Base-by-base conservation (phyloP, 306 rosid genomes). In the Cucurbita ficifolia region DNA sequence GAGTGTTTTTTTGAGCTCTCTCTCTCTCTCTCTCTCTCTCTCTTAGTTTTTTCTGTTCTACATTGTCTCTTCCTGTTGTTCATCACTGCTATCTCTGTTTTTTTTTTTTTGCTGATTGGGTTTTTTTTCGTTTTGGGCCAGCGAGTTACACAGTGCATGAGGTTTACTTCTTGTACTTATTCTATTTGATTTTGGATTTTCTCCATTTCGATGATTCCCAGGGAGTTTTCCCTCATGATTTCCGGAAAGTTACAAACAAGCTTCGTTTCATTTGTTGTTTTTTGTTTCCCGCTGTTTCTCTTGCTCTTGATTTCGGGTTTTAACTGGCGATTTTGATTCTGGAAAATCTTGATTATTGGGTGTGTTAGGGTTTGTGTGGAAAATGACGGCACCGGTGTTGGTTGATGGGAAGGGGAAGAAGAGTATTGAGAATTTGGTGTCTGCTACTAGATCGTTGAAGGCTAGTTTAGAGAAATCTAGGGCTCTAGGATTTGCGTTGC, bases 391-490 rank as follows among this genome's bases (percentile, higher is more conserved):
- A 72, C 77, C 89, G 61, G 81, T 76, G 70, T 78, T 87, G 49
- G 76, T 50, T 64, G 82, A 79, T 71, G 82, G 57, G 61, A 73
- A 57, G 21, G 42, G 42, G 73, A 46, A 69, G 40, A 29, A 48
- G 71, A 60, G 82, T 61, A 60, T 89, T 65, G 88, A 85, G 80
- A 84, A 75, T 52, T 84, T 91, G 88, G 76, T 81, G 69, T 83
- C 85, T 73, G 97, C 93, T 62, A 83, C 80, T 64, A 86, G 83
- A 76, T 88, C 97, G 5, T 76, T 95, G 90, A 95, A 87, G 83
- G 79, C 82, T 33, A 85, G 91, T 78, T 83, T 95, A 75, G 97
- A 89, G 78, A 95, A 95, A 81, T 89, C 97, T 17, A 88, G 85
- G 78, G 72, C 79, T 48, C 38, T 95, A 63, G 96, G 91, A 54